phyloP scores from a whole-genome alignment of 192 early-diverging fungal species.

The Kappamyces sp. region DNA sequence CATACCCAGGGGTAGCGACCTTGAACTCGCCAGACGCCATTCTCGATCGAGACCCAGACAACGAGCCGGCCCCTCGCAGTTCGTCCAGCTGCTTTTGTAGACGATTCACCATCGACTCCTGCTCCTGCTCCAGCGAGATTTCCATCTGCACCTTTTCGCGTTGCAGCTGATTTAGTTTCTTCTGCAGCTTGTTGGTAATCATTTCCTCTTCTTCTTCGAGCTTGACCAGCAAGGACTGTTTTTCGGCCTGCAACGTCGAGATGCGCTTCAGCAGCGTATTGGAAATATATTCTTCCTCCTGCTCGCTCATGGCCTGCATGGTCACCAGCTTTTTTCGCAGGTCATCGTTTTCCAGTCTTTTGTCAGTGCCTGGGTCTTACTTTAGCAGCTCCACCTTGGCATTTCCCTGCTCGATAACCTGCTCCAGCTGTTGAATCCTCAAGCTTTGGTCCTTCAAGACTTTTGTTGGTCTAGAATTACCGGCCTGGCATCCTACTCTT shows the following conservation, averaged over 20 bases:
- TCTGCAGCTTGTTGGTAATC: conserved; percentile 71
- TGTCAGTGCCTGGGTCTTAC: too few species aligned
- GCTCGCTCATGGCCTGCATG: conserved; percentile 32
- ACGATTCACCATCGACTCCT: conserved; percentile 66
- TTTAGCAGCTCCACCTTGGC: too few species aligned
- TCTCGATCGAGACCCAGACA: conserved; percentile 6
- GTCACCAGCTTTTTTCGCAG: neutral
- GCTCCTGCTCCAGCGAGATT: conserved; percentile 79
- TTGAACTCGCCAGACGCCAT: neutral
- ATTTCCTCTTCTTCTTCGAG: conserved; percentile 80
- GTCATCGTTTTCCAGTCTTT: neutral
- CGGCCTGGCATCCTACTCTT: too few species aligned
- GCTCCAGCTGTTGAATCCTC: too few species aligned
- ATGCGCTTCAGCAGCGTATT: conserved; percentile 71
- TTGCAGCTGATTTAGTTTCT: conserved; percentile 66
- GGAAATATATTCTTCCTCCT: conserved; percentile 64
- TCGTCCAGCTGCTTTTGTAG: conserved; percentile 74
- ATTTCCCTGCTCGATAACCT: too few species aligned
- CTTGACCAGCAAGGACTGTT: conserved; percentile 64
- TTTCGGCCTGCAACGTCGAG: conserved; percentile 69
- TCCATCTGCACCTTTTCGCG: conserved; percentile 89
- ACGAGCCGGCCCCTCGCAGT: conserved; percentile 22
- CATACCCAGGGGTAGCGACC: conserved; percentile 6
- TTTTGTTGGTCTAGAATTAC: too few species aligned
- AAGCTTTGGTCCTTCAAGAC: too few species aligned